Percentiles rank a stretch among this genome's conserved stretches.
Evolutionary conservation across 257 asterid species (phyloP).

Genomic region (Ballota nigra): DNA sequence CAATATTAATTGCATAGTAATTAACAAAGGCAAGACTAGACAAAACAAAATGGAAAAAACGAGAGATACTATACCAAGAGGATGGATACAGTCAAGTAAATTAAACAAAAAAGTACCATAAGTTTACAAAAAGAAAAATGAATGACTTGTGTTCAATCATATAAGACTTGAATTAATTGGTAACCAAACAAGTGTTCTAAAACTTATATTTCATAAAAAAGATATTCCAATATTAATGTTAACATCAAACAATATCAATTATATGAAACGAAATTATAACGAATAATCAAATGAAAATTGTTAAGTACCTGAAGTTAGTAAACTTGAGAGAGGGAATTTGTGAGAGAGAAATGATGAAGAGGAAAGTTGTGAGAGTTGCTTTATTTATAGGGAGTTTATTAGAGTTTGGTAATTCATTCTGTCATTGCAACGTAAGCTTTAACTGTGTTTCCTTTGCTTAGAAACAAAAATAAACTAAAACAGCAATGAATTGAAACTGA

Average conservation of each 20-base stretch:
- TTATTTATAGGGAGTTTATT: not conserved
- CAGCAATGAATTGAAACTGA: slow-evolving; percentile 1
- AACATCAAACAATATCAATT: not conserved
- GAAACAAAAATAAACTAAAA: not conserved
- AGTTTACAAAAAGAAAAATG: not conserved
- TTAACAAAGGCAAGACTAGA: too few species aligned
- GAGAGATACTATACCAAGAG: too few species aligned
- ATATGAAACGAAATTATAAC: too few species aligned
- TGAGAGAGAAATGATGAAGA: not conserved
- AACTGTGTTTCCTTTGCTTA: slow-evolving; percentile 8
- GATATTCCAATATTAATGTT: too few species aligned
- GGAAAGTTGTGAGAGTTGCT: not conserved
- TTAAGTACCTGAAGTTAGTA: not conserved
- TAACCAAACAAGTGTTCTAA: not conserved
- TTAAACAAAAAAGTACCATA: too few species aligned
- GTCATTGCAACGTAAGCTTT: not conserved
- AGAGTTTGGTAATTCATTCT: not conserved
- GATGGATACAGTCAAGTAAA: not conserved
- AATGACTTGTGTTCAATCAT: not conserved
- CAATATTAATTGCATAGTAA: not conserved
- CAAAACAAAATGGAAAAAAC: not conserved
- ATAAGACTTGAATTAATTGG: not conserved
- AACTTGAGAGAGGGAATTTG: not conserved
- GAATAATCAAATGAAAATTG: not conserved
- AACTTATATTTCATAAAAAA: too few species aligned